Evolutionary conservation across 495 filamentous ascomycete species (phyloP).

Genomic region (Aspergillus nanangensis): DNA sequence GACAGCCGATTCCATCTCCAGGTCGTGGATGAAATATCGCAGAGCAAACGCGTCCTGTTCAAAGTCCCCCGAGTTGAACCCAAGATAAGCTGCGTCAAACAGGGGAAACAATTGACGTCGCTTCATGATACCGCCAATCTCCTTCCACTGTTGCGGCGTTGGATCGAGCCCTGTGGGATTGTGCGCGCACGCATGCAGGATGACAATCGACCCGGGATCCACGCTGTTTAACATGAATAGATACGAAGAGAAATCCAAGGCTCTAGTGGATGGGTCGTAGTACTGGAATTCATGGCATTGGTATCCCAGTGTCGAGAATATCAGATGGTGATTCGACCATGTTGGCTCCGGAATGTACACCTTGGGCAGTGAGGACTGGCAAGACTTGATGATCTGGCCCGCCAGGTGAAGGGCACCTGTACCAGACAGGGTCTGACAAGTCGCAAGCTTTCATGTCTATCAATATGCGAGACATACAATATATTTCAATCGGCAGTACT

Average conservation of each 20-base stretch:
- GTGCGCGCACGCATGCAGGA: conserved; percentile 45
- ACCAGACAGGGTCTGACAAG: conserved; percentile 71
- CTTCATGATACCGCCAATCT: conserved; percentile 29
- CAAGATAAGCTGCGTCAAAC: conserved; percentile 43
- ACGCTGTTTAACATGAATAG: conserved; percentile 11
- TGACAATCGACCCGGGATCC: conserved; percentile 24
- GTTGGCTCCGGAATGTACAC: conserved; percentile 31
- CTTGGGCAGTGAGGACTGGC: conserved; percentile 13
- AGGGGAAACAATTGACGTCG: conserved; percentile 30
- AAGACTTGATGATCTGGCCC: conserved; percentile 62
- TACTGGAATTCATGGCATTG: conserved; percentile 20
- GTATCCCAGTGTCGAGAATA: conserved; percentile 31
- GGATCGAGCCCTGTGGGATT: conserved; percentile 45
- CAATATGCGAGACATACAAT: conserved; percentile 6
- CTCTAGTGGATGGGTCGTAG: conserved; percentile 16
- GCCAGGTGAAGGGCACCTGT: conserved; percentile 82
- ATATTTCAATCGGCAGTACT: conserved; percentile 1
- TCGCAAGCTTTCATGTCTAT: conserved; percentile 15
- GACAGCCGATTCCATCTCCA: conserved; percentile 23
- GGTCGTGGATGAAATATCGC: conserved; percentile 28
- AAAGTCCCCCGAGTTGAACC: conserved; percentile 36
- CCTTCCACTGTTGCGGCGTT: conserved; percentile 34
- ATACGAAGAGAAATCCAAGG: conserved; percentile 20
- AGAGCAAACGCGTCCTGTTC: conserved; percentile 41
- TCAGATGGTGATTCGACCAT: conserved; percentile 37